Evolutionary conservation across 768 basidiomycete genomes (phyloP), one percentile per base, ranked within the genome.

Genomic region (Mycena floridula): DNA sequence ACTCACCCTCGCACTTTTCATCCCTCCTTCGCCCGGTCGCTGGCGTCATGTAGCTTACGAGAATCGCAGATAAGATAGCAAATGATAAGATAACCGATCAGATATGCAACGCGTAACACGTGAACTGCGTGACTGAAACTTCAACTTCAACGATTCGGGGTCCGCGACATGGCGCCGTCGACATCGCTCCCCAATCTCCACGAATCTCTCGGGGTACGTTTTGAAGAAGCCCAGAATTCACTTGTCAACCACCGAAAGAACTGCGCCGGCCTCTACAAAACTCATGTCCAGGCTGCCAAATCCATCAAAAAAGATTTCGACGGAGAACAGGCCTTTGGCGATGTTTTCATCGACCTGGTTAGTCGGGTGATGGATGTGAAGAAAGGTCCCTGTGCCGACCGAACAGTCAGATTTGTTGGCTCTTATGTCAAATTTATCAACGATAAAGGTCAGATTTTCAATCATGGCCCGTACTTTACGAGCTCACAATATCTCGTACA

Each of bases 161-260:
- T 35, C 18, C 32, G 4, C 32, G 32, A 15, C 32, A 50, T 50
- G 51, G 30, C 48, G 18, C 28, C 48, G 39, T 28, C 48, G 16
- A 16, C 21, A 12, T 7, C 25, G 15, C 27, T 44, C 15, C 51
- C 53, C 22, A 42, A 49, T 6, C 49, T 76, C 1, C 54, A 61
- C 32, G 68, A 66, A 27, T 58, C 58, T 6, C 48, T 76, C 15
- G 61, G 69, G 2, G 53, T 54, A 11, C 66, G 74, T 16, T 94
- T 95, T 46, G 82, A 86, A 37, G 90, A 96, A 62, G 84, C 76
- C 0, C 93, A 96, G 58, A 63, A 62, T 16, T 83, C 87, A 0
- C 59, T 81, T 20, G 89, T 92, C 4, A 92, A 90, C 60, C 95
- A 97, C 64, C 86, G 88, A 54, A 97, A 97, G 72, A 96, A 96